Base-by-base conservation (phyloP, 768 basidiomycete species). In the Mycena maculata region DNA sequence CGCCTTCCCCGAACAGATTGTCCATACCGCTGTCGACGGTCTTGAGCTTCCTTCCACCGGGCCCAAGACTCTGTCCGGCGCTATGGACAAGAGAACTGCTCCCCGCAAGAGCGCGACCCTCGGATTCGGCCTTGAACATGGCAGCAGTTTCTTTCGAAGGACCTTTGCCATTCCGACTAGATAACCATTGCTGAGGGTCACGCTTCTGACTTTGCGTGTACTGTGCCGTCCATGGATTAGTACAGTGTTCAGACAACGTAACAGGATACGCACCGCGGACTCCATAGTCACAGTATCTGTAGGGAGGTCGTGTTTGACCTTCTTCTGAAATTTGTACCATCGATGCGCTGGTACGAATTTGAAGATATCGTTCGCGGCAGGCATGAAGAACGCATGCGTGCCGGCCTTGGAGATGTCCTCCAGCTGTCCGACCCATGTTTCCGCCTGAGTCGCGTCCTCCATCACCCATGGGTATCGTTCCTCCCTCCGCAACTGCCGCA, bases 271-370 rank as follows among this genome's bases (percentile, higher is more conserved):
- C 82, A 80, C 86, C 88, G 93, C 78, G 85, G 81, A 73, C 83
- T 88, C 85, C 86, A 94, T 72, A 82, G 91, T 80, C 83, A 89
- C 80, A 82, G 92, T 78, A 84, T 83, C 83, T 42, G 87, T 86
- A 47, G 90, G 90, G 18, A 93, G 80, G 73, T 88, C 85, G 72
- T 94, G 89, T 72, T 89, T 91, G 45, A 92, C 85, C 71, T 89
- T 90, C 83, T 94, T 94, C 80, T 93, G 93, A 76, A 95, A 95
- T 78, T 94, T 94, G 84, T 96, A 96, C 92, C 93, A 96, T 47
- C 94, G 86, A 76, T 94, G 88, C 7, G 93, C 89, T 16, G 94
- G 91, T 13, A 96, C 91, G 78, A 96, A 94, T 74, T 93, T 90
- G 84, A 96, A 96, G 41, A 90, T 85, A 63, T 94, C 89, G 73